Evolutionary conservation across 345 rosid genomes (phyloP), one percentile per base, ranked within the genome.

Genomic region (Murraya paniculata): DNA sequence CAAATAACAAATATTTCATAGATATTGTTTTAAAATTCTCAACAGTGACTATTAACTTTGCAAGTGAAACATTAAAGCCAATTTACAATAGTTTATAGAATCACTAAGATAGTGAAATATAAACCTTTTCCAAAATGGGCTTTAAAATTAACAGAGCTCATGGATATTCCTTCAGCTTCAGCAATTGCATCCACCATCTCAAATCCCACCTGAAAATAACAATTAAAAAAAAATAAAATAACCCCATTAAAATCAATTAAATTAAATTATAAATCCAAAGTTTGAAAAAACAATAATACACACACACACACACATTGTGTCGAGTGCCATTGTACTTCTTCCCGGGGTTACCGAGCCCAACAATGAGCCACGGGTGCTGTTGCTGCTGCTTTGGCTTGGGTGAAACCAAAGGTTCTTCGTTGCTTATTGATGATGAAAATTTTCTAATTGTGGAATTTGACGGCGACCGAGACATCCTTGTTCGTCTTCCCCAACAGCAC

Each of bases 311-410:
- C n/a, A 94, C 98, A 75, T 92, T 94, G 77, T 94, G 98, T 45
- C 98, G 94, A 55, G 97, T 94, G 83, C 91, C 88, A 50, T 86
- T 78, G 80, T 90, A 94, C 80, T 83, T 90, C 55, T 89, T 85
- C 60, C 97, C 97, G 48, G 98, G 98, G 73, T 94, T 92, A n/a
- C 98, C 98, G 36, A 94, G 94, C 18, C 98, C 98, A 48, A 91
- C 94, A 68, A 94, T 88, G 57, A 94, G 90, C 98, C 98, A 95
- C 18, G 94, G 97, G 1, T 77, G 74, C 69, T 84, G 88, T 24
- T 74, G 86, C 55, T 85, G 88, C 39, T 82, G 89, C 81, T 86
- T 81, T 64, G 76, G 82, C 35, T 74, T 81, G 39, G 72, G 59
- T 21, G 57, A 28, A 25, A 78, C 59, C 35, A 70, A 48, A 56